A percentile compares a stretch with the other conserved stretches of the same genome.
Evolutionary conservation across 148 eudicot genomes (phyloP).

Genomic region (Mesembryanthemum crystallinum): DNA sequence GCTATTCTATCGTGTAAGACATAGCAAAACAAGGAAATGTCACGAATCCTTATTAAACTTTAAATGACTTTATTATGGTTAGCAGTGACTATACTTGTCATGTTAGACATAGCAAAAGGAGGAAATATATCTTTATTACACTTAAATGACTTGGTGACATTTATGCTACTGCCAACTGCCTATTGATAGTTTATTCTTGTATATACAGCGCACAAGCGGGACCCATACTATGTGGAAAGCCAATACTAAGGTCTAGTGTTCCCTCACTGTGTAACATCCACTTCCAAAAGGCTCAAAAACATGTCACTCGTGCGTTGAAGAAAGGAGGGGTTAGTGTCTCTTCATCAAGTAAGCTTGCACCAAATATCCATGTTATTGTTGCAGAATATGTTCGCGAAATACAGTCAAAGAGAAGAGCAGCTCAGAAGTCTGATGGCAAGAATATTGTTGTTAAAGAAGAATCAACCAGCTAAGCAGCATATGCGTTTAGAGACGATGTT

Average conservation of each 20-base stretch:
- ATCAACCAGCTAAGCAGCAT: slow-evolving; percentile 21
- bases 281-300: slow-evolving; percentile 43
- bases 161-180: neutral
- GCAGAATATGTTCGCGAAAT: slow-evolving; percentile 46
- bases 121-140: neutral
- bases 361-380: slow-evolving; percentile 46
- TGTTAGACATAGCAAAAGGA: neutral
- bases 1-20: neutral
- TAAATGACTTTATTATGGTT: too few relatives aligned
- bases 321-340: slow-evolving; percentile 46
- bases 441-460: slow-evolving; percentile 35
- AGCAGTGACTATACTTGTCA: neutral
- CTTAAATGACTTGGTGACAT: slow-evolving; percentile 1
- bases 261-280: slow-evolving; percentile 45
- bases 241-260: slow-evolving; percentile 40
- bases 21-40: neutral
- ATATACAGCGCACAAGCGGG: slow-evolving; percentile 45
- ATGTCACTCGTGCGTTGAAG: slow-evolving; percentile 44
- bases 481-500: neutral
- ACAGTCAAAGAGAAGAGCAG: slow-evolving; percentile 44
- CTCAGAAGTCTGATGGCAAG: slow-evolving; percentile 25
- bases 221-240: slow-evolving; percentile 52
- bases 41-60: too few relatives aligned
- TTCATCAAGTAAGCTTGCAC: slow-evolving; percentile 50
- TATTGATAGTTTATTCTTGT: slow-evolving; percentile 13